Conservation (phyloP, 1,139 yeast species). For the Suhomyces bokatorum region DNA sequence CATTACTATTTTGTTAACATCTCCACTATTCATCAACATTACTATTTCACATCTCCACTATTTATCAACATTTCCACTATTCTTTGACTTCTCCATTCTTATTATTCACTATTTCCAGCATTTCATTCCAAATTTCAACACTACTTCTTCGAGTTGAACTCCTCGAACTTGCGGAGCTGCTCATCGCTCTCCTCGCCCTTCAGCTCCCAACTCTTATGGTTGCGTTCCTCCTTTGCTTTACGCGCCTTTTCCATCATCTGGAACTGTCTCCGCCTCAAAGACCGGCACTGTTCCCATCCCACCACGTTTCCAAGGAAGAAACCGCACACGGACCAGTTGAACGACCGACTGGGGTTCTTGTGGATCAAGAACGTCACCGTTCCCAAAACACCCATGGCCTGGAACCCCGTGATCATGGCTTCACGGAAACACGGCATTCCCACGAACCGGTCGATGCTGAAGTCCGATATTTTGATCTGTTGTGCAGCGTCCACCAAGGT, state of each 20-base stretch:
- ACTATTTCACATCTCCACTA: no score
- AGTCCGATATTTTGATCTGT: slow-evolving; percentile 47
- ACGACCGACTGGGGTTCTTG: slow-evolving; percentile 58
- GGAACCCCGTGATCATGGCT: slow-evolving; percentile 83
- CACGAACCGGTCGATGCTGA: slow-evolving; percentile 53
- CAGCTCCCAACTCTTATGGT: slow-evolving; percentile 28
- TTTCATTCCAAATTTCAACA: no score
- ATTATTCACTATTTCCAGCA: no score
- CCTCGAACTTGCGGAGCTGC: slow-evolving; percentile 31
- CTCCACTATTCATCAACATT: no score
- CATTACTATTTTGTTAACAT: no score
- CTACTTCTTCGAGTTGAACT: slow-evolving; percentile 16
- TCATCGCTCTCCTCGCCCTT: slow-evolving; percentile 23
- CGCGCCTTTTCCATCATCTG: slow-evolving; percentile 64
- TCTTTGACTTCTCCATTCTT: no score
- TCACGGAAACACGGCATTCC: slow-evolving; percentile 87
- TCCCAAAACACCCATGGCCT: slow-evolving; percentile 79
- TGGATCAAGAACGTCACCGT: slow-evolving; percentile 70
- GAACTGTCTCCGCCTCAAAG: slow-evolving; percentile 62
- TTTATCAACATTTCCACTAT: no score
- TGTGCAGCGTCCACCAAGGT: slow-evolving; percentile 35
- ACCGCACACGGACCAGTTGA: slow-evolving; percentile 85
- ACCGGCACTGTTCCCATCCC: slow-evolving; percentile 93
- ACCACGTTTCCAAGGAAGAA: slow-evolving; percentile 76
- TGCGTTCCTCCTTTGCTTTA: slow-evolving; percentile 45